Evolutionary conservation across 192 early-diverging fungal genomes (phyloP).

Genomic region (Entomortierella chlamydospora): DNA sequence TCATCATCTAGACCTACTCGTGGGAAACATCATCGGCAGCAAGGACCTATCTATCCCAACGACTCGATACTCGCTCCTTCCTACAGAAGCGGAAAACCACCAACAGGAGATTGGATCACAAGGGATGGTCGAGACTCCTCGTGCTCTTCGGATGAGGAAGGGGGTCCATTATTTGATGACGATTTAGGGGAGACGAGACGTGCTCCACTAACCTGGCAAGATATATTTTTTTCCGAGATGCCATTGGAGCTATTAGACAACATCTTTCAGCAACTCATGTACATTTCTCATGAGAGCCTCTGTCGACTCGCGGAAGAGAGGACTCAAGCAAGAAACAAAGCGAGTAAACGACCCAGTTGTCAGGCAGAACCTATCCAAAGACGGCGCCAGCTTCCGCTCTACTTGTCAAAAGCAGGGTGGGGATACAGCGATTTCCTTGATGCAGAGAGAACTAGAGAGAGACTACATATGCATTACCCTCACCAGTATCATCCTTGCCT

Average conservation of each 20-base stretch:
- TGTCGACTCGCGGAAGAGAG: constrained; percentile 6
- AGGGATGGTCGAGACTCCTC: no score
- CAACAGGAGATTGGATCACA: not conserved
- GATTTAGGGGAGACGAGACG: not conserved
- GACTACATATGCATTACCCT: not conserved
- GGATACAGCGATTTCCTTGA: not conserved
- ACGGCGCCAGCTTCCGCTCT: not conserved
- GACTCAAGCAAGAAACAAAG: constrained; percentile 1
- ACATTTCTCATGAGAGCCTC: constrained; percentile 8
- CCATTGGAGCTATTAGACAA: constrained; percentile 23
- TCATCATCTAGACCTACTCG: not conserved
- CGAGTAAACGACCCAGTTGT: not conserved
- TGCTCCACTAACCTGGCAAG: not conserved
- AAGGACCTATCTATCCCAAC: constrained; percentile 3
- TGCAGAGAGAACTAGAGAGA: not conserved
- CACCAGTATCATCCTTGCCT: constrained; percentile 7
- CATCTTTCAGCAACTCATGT: constrained; percentile 11
- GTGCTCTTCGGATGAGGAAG: not conserved
- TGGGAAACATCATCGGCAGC: not conserved
- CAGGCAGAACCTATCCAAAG: not conserved
- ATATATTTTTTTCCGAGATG: constrained; percentile 26
- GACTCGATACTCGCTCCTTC: constrained; percentile 4
- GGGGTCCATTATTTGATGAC: not conserved
- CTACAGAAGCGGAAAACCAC: not conserved
- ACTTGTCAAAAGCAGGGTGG: not conserved